A percentile compares a stretch with the other conserved stretches of the same genome.
These are phyloP conservation scores for Dissoconium aciculare DNA, from an alignment of 2,329 filamentous ascomycete genomes.

Conservation along the genomic window DNA sequence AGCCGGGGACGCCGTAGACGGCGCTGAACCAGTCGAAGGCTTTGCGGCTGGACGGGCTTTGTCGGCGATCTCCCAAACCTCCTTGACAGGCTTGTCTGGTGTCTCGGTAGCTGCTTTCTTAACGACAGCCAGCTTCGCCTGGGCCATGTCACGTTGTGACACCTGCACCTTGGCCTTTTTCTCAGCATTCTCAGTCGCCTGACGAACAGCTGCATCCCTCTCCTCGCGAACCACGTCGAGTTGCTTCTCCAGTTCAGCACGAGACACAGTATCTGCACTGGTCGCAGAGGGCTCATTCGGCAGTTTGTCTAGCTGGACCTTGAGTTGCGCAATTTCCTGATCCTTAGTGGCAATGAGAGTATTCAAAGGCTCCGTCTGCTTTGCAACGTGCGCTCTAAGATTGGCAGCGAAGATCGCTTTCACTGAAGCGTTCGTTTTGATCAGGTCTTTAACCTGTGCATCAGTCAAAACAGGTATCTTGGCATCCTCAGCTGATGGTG, in stretches of 20 bases:
- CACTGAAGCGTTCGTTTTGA: conserved; percentile 36
- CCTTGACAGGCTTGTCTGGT: conserved; percentile 63
- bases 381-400: conserved; percentile 35
- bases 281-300: conserved; percentile 3
- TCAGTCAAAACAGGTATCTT: conserved; percentile 26
- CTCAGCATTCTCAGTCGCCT: conserved; percentile 15
- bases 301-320: conserved; percentile 8
- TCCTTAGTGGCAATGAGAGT: conserved; percentile 20
- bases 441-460: conserved; percentile 35
- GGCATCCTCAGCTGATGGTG: conserved; percentile 11
- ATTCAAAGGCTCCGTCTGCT: conserved; percentile 27
- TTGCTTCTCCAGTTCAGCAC: conserved; percentile 14
- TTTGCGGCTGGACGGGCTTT: conserved; percentile 29
- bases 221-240: conserved; percentile 17
- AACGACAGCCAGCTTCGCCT: conserved; percentile 63
- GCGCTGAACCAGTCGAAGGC: conserved; percentile 7
- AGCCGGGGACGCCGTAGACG: conserved; percentile 7
- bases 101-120: conserved; percentile 73
- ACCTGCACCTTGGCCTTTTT: conserved; percentile 60
- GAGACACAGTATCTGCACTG: conserved; percentile 9
- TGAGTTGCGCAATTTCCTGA: conserved; percentile 17
- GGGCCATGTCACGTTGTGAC: conserved; percentile 47
- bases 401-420: conserved; percentile 42
- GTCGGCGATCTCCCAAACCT: conserved; percentile 77
- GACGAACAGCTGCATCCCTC: conserved; percentile 17